A percentile compares a stretch with the other conserved stretches of the same genome.
These are phyloP conservation scores for Aspergillus calidoustus DNA, from an alignment of 2,329 filamentous ascomycete species.

Conservation along the genomic window DNA sequence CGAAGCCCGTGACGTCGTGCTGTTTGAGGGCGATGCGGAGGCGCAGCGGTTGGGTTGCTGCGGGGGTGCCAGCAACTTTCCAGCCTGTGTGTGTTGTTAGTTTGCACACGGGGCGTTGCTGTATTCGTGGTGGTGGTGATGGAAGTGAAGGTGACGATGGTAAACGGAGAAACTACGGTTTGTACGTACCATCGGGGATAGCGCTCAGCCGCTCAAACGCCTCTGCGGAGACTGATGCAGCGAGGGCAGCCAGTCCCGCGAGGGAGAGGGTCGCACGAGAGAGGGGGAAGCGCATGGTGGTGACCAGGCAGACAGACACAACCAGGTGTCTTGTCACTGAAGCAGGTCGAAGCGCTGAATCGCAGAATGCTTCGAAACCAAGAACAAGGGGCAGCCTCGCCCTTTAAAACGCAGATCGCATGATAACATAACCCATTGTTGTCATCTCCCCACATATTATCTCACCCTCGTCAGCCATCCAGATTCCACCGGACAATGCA, in stretches of 20 bases:
- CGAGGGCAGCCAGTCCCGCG: constrained; percentile 33
- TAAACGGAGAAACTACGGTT: background rate
- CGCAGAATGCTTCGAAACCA: background rate
- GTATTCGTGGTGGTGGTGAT: background rate
- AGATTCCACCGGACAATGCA: background rate
- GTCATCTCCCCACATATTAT: background rate
- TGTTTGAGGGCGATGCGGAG: constrained; percentile 44
- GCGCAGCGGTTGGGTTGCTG: constrained; percentile 32
- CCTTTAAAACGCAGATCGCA: background rate
- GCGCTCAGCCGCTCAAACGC: constrained; percentile 41
- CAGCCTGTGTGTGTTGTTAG: constrained; percentile 31
- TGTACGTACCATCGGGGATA: constrained; percentile 39
- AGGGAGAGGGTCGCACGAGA: constrained; percentile 35
- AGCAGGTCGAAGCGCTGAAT: background rate
- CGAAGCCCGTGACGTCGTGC: constrained; percentile 44
- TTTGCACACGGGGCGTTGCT: too few relatives aligned
- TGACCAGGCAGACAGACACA: background rate
- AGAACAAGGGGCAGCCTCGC: background rate
- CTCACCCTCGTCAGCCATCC: background rate
- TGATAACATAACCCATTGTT: background rate
- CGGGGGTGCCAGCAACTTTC: constrained; percentile 35
- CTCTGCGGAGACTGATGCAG: constrained; percentile 35
- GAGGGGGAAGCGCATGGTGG: constrained; percentile 32
- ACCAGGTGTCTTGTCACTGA: background rate
- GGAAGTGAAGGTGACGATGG: background rate